Evolutionary conservation across 495 filamentous ascomycete species (phyloP), one percentile per base, ranked within the genome.

Genomic region (Terfezia boudieri): DNA sequence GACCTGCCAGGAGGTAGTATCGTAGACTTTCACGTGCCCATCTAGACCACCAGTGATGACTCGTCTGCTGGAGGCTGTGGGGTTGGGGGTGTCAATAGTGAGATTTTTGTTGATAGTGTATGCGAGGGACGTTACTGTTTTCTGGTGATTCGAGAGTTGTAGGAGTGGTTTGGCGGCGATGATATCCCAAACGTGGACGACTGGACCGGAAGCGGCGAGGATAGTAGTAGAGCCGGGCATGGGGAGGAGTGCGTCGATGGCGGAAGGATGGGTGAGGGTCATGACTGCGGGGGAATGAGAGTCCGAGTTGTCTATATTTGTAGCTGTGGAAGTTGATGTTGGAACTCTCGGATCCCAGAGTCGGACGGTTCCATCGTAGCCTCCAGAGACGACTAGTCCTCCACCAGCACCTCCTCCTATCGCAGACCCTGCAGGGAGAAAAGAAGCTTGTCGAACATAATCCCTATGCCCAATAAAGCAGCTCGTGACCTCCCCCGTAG

Each of bases 1-100:
- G 6, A 96, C 79, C 63, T 93, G 89, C 92, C 92, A 99, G 32
- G 73, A 76, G 0, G 77, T 76, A 1, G 87, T 90, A 68, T 96
- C 89, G 58, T 89, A 94, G 38, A 96, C 76, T 70, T 99, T 99
- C 67, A 99, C 76, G 64, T 95, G 90, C 12, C 92, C 92, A 67
- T 99, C 90, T 36, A 99, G 71, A 14, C 79, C 82, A 66, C 86
- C 92, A 64, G 77, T 84, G 56, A 99, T 75, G 50, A 99, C 71
- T 49, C 92, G 76, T 8, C 63, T 48, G 11, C 53, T 57, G 35
- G 83, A 84, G 0, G 86, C 90, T n/a, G 79, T 65, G 14, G 73
- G 72, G 9, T 75, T 64, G 48, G 69, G 72, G 17, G 41, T 8
- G 41, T 46, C 41, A 2, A 4, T 5, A 8, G 41, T 20, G 41